phyloP scores from a whole-genome alignment of 352 stramenopile species.

The Pythium monospermum region DNA sequence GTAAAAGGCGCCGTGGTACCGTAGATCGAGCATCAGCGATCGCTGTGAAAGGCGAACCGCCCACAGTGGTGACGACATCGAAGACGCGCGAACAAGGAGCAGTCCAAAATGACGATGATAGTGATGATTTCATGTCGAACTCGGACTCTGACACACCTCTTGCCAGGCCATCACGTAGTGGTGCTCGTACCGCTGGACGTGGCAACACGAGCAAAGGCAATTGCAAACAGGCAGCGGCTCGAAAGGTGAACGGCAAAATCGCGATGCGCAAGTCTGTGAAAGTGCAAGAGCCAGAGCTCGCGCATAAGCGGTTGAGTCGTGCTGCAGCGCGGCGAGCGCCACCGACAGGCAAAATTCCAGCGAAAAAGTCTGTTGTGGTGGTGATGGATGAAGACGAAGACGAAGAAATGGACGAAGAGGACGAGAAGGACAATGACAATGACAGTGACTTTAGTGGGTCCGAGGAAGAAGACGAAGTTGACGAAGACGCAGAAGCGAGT shows the following conservation, averaged over 20 bases:
- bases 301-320: constrained; percentile 10
- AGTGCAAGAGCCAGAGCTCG: constrained; percentile 15
- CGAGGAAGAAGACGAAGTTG: constrained; percentile 32
- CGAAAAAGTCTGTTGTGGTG: background rate
- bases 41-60: background rate
- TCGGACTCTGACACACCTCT: too few relatives aligned
- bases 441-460: constrained; percentile 22
- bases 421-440: constrained; percentile 19
- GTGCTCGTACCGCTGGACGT: too few relatives aligned
- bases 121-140: too few relatives aligned
- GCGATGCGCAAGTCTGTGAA: constrained; percentile 10
- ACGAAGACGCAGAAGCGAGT: constrained; percentile 24
- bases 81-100: too few relatives aligned
- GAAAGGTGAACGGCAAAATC: background rate
- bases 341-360: background rate
- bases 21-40: background rate
- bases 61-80: too few relatives aligned
- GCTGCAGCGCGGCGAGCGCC: constrained; percentile 2
- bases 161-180: too few relatives aligned
- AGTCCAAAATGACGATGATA: too few relatives aligned
- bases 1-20: background rate
- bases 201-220: background rate
- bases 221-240: background rate
- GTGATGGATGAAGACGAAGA: constrained; percentile 10
- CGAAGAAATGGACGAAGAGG: background rate